Conservation (phyloP, 2,329 filamentous ascomycete genomes). For the Teratosphaeria epicoccoides region DNA sequence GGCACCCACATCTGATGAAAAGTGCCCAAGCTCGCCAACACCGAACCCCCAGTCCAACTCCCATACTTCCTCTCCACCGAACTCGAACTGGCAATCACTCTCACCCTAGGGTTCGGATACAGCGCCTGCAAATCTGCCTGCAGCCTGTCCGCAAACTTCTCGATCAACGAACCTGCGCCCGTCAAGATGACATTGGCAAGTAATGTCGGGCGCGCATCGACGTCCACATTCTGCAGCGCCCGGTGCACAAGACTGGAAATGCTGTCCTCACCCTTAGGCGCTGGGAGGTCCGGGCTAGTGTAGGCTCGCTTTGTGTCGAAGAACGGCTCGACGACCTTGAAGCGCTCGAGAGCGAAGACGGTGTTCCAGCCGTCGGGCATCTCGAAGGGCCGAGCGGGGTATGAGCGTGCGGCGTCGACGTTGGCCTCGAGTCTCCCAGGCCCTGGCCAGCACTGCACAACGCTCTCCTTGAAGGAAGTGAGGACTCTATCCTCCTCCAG, state of each 20-base stretch:
- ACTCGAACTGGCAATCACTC: constrained; percentile 77
- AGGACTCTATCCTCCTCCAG: constrained; percentile 88
- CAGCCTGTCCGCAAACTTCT: constrained; percentile 83
- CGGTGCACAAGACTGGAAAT: constrained; percentile 73
- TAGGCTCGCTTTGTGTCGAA: constrained; percentile 78
- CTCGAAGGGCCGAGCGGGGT: constrained; percentile 81
- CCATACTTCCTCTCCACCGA: constrained; percentile 84
- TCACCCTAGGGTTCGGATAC: constrained; percentile 77
- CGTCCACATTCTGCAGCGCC: constrained; percentile 69
- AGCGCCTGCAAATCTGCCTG: constrained; percentile 71
- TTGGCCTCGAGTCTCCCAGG: constrained; percentile 60
- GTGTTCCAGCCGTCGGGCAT: constrained; percentile 96
- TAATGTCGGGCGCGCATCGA: constrained; percentile 73
- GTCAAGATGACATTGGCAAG: constrained; percentile 88
- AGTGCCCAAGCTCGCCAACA: constrained; percentile 85
- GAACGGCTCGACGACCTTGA: constrained; percentile 74
- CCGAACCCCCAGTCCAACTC: constrained; percentile 93
- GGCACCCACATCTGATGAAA: constrained; percentile 99
- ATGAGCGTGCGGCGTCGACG: constrained; percentile 61
- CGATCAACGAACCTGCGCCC: constrained; percentile 74
- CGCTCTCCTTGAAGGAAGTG: constrained; percentile 94
- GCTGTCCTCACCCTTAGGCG: constrained; percentile 56
- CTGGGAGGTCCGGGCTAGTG: constrained; percentile 36
- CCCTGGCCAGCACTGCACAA: constrained; percentile 86
- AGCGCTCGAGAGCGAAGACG: constrained; percentile 83